phyloP scores from a whole-genome alignment of 2,329 filamentous ascomycete genomes.

The Aspergillus pseudotamarii region DNA sequence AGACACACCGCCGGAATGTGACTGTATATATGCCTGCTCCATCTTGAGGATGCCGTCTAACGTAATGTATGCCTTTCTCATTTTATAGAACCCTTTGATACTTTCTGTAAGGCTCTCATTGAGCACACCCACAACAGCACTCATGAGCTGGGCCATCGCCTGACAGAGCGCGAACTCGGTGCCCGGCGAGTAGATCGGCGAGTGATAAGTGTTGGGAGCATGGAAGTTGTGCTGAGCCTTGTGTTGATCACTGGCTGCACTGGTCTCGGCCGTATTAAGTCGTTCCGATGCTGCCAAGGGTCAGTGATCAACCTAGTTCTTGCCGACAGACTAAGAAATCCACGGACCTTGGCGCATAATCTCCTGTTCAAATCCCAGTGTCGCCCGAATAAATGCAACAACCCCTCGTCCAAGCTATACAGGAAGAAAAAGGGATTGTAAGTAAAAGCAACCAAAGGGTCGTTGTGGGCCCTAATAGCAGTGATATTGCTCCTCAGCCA shows the following conservation, averaged over 20 bases:
- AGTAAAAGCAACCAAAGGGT: constrained; percentile 4
- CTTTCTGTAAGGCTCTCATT: constrained; percentile 92
- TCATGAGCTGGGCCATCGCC: constrained; percentile 85
- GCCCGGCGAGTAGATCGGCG: constrained; percentile 75
- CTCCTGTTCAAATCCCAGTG: constrained; percentile 88
- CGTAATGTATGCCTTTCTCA: constrained; percentile 84
- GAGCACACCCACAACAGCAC: constrained; percentile 81
- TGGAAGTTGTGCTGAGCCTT: constrained; percentile 68
- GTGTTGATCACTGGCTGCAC: constrained; percentile 75
- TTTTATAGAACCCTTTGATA: constrained; percentile 87
- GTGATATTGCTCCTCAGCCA: constrained; percentile 11
- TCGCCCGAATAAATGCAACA: constrained; percentile 80
- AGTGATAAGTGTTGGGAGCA: constrained; percentile 55
- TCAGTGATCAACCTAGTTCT: constrained; percentile 17
- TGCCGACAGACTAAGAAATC: constrained; percentile 5
- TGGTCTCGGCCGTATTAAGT: constrained; percentile 74
- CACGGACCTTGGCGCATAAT: constrained; percentile 73
- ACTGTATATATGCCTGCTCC: constrained; percentile 63
- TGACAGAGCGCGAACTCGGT: constrained; percentile 84
- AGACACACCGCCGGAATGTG: constrained; percentile 19
- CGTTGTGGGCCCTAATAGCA: constrained; percentile 9
- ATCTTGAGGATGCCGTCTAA: constrained; percentile 77
- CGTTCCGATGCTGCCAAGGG: constrained; percentile 62
- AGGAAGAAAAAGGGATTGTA: constrained; percentile 8
- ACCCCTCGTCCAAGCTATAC: constrained; percentile 74